Conservation (phyloP, 768 basidiomycete species). For the Clitopilus passeckerianus region DNA sequence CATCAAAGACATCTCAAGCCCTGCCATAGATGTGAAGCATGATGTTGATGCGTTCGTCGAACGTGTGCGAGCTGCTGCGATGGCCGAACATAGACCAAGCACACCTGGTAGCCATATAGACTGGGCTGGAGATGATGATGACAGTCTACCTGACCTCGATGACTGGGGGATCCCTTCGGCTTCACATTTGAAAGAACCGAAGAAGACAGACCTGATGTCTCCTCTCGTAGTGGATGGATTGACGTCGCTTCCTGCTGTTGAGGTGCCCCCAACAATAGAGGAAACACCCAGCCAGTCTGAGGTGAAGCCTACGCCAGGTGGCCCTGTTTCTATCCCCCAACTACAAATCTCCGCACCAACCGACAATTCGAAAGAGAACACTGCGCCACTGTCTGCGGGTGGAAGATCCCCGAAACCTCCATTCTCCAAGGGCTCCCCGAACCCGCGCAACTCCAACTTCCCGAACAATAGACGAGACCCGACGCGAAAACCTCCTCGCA, state of each 20-base stretch:
- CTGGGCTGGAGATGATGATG: conserved; percentile 88
- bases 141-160: conserved; percentile 75
- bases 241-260: conserved; percentile 50
- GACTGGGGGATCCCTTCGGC: conserved; percentile 68
- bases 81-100: conserved; percentile 59
- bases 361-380: not conserved
- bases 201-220: conserved; percentile 46
- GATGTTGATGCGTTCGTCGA: conserved; percentile 78
- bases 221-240: conserved; percentile 65
- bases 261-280: conserved; percentile 15
- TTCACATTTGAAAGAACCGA: conserved; percentile 25
- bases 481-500: not conserved
- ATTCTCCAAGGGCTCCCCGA: not conserved
- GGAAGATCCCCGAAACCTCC: not conserved
- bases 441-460: not conserved
- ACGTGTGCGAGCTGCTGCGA: conserved; percentile 67
- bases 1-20: conserved; percentile 40
- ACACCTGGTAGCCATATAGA: conserved; percentile 81
- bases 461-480: not conserved
- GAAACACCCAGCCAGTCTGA: not conserved
- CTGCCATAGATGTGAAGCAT: conserved; percentile 44
- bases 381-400: not conserved
- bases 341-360: not conserved
- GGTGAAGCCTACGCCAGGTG: not conserved
- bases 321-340: not conserved